Base-by-base conservation (phyloP, 345 rosid species). In the Firmiana major region DNA sequence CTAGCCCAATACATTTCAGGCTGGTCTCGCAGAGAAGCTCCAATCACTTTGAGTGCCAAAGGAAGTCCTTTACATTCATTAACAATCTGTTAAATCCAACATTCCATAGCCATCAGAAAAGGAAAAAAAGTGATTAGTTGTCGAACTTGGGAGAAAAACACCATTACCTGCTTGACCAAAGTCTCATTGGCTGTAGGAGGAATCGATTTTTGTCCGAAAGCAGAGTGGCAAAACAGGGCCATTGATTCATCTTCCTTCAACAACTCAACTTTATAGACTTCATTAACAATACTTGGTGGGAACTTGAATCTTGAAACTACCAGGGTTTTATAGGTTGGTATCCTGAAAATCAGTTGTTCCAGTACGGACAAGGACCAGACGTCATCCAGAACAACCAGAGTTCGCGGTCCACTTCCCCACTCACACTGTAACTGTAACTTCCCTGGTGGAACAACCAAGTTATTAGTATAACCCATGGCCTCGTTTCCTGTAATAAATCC, bases 11-110 rank as follows among this genome's bases (percentile, higher is more conserved):
- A 93, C 72, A 79, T 87, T 75, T 91, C 94, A 65, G 88, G 85
- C 67, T 83, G 85, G 70, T 81, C 93, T 31, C 90, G 79, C 13
- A 93, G 48, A 16, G 97, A 90, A 86, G 97, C 91, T 21, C 99
- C 98, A 13, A 91, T 92, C 65, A 93, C 98, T 89, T 93, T 95
- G 76, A 95, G 98, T 70, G 99, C 99, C 84, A 93, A 83, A 53
- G 98, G 99, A 70, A 95, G 90, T 73, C 99, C 99, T 80, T 93
- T 90, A 74, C 99, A 95, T 78, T 93, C 96, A 63, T 72, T 83
- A 22, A 90, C 91, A 77, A 95, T 84, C 98, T 94, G 77, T 79
- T 73, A 71, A 79, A 79, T 55, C 16, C 67, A 26, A 24, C 70
- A 36, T 57, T 46, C 17, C 38, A 43, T 8, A n/a, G 69, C 34